These are phyloP conservation scores for Phytophthora palmivora DNA, from an alignment of 352 stramenopile genomes.

Conservation along the genomic window DNA sequence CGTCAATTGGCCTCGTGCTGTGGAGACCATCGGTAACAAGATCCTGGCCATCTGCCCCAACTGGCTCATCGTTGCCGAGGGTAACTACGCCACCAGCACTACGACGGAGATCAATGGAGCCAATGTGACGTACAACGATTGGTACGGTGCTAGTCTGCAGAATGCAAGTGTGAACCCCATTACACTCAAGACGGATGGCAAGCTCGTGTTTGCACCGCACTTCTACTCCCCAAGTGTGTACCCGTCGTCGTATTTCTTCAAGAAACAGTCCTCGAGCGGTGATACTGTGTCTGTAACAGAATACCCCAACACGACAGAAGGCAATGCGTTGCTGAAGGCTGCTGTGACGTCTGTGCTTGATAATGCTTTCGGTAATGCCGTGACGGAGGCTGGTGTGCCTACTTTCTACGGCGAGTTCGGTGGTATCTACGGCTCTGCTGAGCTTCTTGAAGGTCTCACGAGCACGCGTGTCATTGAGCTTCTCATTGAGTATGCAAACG, in stretches of 20 bases:
- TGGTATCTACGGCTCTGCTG: constrained; percentile 73
- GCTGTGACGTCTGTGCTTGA: constrained; percentile 71
- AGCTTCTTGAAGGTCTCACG: constrained; percentile 62
- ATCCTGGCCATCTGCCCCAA: constrained; percentile 79
- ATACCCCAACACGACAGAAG: constrained; percentile 67
- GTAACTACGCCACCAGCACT: constrained; percentile 56
- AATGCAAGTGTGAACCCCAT: constrained; percentile 80
- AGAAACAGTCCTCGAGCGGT: constrained; percentile 51
- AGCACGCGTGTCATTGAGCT: constrained; percentile 79
- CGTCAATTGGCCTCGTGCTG: constrained; percentile 78
- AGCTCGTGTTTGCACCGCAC: constrained; percentile 83
- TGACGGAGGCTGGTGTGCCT: constrained; percentile 55
- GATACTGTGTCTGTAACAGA: constrained; percentile 58
- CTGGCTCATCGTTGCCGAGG: constrained; percentile 82
- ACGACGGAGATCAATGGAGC: constrained; percentile 56
- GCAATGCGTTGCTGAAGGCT: constrained; percentile 60
- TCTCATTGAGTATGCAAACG: constrained; percentile 72
- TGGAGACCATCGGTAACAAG: constrained; percentile 64
- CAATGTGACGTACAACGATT: constrained; percentile 82
- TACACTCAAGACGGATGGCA: constrained; percentile 58
- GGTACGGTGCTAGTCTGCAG: constrained; percentile 84
- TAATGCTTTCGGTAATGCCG: constrained; percentile 65
- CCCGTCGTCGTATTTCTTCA: constrained; percentile 79
- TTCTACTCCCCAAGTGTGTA: constrained; percentile 87
- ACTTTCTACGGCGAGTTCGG: constrained; percentile 86